These are phyloP conservation scores for Prillingera fragicola DNA, from an alignment of 1,284 basidiomycete species.

Conservation along the genomic window DNA sequence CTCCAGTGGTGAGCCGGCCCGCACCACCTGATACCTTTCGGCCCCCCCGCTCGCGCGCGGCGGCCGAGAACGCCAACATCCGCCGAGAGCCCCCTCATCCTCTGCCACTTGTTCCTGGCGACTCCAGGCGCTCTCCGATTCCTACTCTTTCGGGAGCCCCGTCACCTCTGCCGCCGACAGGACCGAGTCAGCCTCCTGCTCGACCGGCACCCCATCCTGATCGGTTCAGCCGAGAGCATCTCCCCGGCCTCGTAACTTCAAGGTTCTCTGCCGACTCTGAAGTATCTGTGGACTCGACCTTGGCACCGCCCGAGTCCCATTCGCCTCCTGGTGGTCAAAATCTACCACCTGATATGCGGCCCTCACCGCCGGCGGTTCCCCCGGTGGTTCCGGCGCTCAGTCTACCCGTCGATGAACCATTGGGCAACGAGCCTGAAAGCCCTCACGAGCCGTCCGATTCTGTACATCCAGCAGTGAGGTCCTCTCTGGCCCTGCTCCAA, in stretches of 20 bases:
- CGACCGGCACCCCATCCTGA: conserved; percentile 35
- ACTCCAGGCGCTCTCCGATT: neutral
- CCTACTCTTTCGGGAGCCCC: conserved; percentile 6
- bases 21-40: conserved; percentile 48
- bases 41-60: conserved; percentile 33
- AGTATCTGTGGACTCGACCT: conserved; percentile 6
- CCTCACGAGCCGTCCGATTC: too few species aligned
- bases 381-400: conserved; percentile 27
- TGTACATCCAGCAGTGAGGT: conserved; percentile 42
- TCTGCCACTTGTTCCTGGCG: neutral
- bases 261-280: conserved; percentile 44
- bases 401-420: too few species aligned
- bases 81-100: neutral
- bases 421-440: too few species aligned
- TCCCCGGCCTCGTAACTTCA: conserved; percentile 22
- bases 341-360: neutral
- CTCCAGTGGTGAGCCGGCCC: conserved; percentile 22
- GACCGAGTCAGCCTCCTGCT: too few species aligned
- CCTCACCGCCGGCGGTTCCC: conserved; percentile 34
- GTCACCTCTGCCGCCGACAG: conserved; percentile 18
- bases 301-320: too few species aligned
- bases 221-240: conserved; percentile 30
- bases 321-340: too few species aligned
- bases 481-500: conserved; percentile 81
- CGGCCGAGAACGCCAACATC: conserved; percentile 5